A percentile compares a stretch with the other conserved stretches of the same genome.
Evolutionary conservation across 352 stramenopile genomes (phyloP).

Genomic region (Phytophthora lateralis): DNA sequence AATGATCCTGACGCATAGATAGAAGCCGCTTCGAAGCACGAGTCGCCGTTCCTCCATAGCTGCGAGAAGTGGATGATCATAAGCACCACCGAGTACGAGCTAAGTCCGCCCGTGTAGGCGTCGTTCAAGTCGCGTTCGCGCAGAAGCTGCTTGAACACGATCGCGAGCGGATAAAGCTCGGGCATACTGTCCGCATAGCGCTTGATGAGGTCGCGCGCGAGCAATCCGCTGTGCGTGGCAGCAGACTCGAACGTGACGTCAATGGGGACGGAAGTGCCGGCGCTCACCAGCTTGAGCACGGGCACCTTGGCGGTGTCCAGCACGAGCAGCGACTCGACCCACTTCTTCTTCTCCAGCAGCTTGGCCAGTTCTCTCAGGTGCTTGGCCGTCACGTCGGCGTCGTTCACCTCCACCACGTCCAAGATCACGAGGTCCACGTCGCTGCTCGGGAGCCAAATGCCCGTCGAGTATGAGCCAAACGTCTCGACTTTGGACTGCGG

Average conservation of each 20-base stretch:
- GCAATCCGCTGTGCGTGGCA: constrained; percentile 79
- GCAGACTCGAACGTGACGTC: constrained; percentile 88
- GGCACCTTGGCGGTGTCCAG: constrained; percentile 86
- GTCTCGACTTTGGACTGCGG: constrained; percentile 77
- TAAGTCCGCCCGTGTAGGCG: constrained; percentile 90
- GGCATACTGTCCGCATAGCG: constrained; percentile 82
- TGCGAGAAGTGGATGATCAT: constrained; percentile 92
- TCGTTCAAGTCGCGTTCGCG: constrained; percentile 91
- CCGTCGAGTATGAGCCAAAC: constrained; percentile 87
- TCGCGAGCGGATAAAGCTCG: constrained; percentile 87
- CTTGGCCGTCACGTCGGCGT: constrained; percentile 57
- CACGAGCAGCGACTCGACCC: constrained; percentile 84
- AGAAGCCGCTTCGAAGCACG: constrained; percentile 57
- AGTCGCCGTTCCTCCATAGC: constrained; percentile 63
- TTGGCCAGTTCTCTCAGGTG: constrained; percentile 65
- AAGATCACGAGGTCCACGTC: constrained; percentile 88
- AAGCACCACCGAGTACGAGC: constrained; percentile 92
- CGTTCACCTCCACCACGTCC: constrained; percentile 70
- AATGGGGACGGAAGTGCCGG: constrained; percentile 78
- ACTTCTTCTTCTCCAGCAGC: constrained; percentile 62
- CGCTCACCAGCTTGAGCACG: constrained; percentile 82
- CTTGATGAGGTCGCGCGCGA: constrained; percentile 87
- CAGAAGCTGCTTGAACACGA: constrained; percentile 92
- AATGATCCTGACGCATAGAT: constrained; percentile 71
- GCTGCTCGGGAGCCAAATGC: constrained; percentile 87